phyloP scores from a whole-genome alignment of 768 basidiomycete genomes.

The Pleurotus platypus region DNA sequence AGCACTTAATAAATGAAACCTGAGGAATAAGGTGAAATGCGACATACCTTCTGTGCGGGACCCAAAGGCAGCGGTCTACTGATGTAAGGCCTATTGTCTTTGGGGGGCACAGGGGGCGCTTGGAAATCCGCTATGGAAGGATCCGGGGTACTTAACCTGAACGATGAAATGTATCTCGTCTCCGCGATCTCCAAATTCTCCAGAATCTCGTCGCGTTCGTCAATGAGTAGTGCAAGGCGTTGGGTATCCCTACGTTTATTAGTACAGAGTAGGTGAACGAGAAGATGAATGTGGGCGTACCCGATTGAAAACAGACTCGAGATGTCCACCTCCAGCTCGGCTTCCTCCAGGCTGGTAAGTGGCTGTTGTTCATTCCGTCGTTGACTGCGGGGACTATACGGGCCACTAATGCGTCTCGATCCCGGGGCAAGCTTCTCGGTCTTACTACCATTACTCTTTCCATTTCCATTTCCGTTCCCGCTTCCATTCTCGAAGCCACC shows the following conservation, averaged over 20 bases:
- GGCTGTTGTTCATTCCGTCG: slow-evolving; percentile 37
- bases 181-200: slow-evolving; percentile 80
- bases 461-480: slow-evolving; percentile 23
- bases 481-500: slow-evolving; percentile 40
- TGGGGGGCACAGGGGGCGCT: slow-evolving; percentile 31
- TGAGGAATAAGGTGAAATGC: not conserved
- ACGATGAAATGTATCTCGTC: slow-evolving; percentile 73
- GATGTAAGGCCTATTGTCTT: slow-evolving; percentile 50
- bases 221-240: slow-evolving; percentile 62
- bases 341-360: slow-evolving; percentile 38
- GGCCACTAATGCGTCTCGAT: slow-evolving; percentile 9
- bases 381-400: not conserved
- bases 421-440: not conserved
- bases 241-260: slow-evolving; percentile 55
- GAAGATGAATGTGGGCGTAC: slow-evolving; percentile 33
- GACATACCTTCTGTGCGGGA: slow-evolving; percentile 26
- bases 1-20: not conserved
- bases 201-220: slow-evolving; percentile 73
- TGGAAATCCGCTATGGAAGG: slow-evolving; percentile 64
- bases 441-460: slow-evolving; percentile 22
- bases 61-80: slow-evolving; percentile 64
- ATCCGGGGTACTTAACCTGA: slow-evolving; percentile 69
- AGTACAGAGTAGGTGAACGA: slow-evolving; percentile 5
- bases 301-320: slow-evolving; percentile 72
- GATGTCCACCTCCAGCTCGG: slow-evolving; percentile 57